These are phyloP conservation scores for Tolypocladium guangdongense DNA, from an alignment of 2,329 filamentous ascomycete species.

Conservation along the genomic window DNA sequence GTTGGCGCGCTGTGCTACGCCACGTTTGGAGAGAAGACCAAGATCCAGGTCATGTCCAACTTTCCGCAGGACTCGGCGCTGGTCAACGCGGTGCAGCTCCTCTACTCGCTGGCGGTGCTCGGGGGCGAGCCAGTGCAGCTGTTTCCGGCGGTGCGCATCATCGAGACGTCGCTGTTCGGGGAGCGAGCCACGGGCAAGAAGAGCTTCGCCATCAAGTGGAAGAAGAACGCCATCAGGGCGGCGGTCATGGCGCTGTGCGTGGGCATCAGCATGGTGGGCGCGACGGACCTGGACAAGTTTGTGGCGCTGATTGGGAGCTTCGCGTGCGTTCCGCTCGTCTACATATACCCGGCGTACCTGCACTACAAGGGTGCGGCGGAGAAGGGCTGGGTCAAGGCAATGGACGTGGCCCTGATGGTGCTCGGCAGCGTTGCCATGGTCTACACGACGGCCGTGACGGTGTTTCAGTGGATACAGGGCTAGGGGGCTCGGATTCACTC, in stretches of 20 bases:
- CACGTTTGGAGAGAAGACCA: slow-evolving; percentile 57
- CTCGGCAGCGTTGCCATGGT: slow-evolving; percentile 57
- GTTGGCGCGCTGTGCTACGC: slow-evolving; percentile 65
- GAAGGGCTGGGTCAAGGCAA: slow-evolving; percentile 39
- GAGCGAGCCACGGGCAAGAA: slow-evolving; percentile 54
- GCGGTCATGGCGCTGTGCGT: slow-evolving; percentile 47
- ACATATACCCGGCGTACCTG: slow-evolving; percentile 63
- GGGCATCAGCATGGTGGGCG: slow-evolving; percentile 50
- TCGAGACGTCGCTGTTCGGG: slow-evolving; percentile 59
- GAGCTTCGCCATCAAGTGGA: slow-evolving; percentile 57
- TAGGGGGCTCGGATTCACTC: neutral
- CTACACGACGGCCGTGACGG: slow-evolving; percentile 57
- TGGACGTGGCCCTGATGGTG: slow-evolving; percentile 52
- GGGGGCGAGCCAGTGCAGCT: slow-evolving; percentile 64
- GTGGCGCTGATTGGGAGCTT: slow-evolving; percentile 64
- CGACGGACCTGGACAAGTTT: slow-evolving; percentile 62
- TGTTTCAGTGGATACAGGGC: slow-evolving; percentile 21
- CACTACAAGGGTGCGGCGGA: slow-evolving; percentile 58
- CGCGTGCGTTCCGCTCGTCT: slow-evolving; percentile 65
- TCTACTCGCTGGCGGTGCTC: slow-evolving; percentile 65
- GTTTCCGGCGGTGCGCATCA: slow-evolving; percentile 61
- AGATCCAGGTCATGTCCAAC: slow-evolving; percentile 67
- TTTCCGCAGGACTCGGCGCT: slow-evolving; percentile 59
- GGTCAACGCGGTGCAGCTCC: slow-evolving; percentile 67
- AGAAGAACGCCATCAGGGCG: slow-evolving; percentile 59